Base-by-base conservation (phyloP, 2,329 filamentous ascomycete genomes). In the Rasamsonia emersonii region DNA sequence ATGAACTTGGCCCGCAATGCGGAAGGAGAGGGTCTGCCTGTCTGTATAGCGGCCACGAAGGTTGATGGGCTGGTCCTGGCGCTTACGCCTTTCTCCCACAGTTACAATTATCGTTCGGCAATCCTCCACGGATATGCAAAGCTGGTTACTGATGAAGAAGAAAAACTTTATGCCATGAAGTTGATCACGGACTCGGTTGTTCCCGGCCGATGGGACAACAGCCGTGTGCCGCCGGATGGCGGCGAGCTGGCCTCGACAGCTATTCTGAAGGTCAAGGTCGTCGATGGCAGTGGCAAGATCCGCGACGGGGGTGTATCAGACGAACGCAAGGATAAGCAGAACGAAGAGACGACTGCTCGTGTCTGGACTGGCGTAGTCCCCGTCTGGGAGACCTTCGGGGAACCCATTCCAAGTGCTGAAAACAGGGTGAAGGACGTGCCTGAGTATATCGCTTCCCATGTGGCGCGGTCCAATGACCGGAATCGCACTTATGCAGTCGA, bases 61-160 rank as follows among this genome's bases (percentile, higher is more conserved):
- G 61, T 93, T 23, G 84, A 93, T 60, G 86, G 85, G 23, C 65
- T 91, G 32, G 77, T 93, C 6, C 73, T 93, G 18, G 73, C 82
- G 13, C 70, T 93, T 9, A 86, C 85, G 0, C 82, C 85, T 9
- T 82, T 84, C 63, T 75, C 73, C 37, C 84, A 93, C 65, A 83
- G 75, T 62, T 88, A 85, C 66, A 89, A 93, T 65, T 93, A 91
- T 63, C 82, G 84, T 40, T 85, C 79, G 23, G 82, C 82, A 8
- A 65, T 86, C 6, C 67, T 91, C 9, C 86, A 89, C 49, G 86
- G 86, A 1, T 73, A 78, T 52, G 86, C 80, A 1, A 66, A 59
- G 6, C 57, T 80, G 2, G 82, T 93, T 5, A 72, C 74, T 2
- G 74, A 81, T 38, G 55, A 61, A 0, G 72, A 69, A 3, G 86